Conservation (phyloP, 1,284 basidiomycete genomes). For the Grifola frondosa region DNA sequence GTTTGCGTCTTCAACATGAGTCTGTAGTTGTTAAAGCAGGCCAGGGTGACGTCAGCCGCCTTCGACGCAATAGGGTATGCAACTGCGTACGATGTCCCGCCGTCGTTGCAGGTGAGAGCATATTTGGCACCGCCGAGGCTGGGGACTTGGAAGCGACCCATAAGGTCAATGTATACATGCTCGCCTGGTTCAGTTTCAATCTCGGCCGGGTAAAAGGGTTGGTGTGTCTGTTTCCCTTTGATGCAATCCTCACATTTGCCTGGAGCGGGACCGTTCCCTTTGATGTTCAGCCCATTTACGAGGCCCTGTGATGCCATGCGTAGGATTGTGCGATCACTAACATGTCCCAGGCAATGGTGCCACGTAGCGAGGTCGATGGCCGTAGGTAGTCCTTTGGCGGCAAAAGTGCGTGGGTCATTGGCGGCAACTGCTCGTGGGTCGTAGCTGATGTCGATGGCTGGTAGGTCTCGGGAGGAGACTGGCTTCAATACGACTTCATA, state of each 20-base stretch:
- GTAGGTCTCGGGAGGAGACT: too few relatives aligned
- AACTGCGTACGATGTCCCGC: conserved; percentile 11
- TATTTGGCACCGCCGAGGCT: conserved; percentile 22
- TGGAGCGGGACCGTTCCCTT: not conserved
- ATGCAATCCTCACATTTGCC: conserved; percentile 25
- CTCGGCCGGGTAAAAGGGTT: conserved; percentile 28
- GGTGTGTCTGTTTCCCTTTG: conserved; percentile 29
- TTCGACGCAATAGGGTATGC: conserved; percentile 24
- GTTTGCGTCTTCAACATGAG: conserved; percentile 11
- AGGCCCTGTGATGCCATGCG: not conserved
- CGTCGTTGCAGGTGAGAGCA: conserved; percentile 26
- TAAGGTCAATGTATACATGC: conserved; percentile 33
- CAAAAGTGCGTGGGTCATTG: too few relatives aligned
- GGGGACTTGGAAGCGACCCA: conserved; percentile 31
- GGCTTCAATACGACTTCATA: conserved; percentile 10
- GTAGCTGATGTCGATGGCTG: too few relatives aligned
- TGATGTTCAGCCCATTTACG: not conserved
- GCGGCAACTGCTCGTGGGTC: too few relatives aligned
- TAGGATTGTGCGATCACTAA: not conserved
- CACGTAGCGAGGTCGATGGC: not conserved
- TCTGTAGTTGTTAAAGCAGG: conserved; percentile 19
- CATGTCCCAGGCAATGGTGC: conserved; percentile 1
- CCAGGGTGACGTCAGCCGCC: conserved; percentile 17
- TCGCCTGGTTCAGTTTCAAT: conserved; percentile 27
- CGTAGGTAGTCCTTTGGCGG: too few relatives aligned